phyloP scores from a whole-genome alignment of 1,139 yeast species.

The Pichia sp. region DNA sequence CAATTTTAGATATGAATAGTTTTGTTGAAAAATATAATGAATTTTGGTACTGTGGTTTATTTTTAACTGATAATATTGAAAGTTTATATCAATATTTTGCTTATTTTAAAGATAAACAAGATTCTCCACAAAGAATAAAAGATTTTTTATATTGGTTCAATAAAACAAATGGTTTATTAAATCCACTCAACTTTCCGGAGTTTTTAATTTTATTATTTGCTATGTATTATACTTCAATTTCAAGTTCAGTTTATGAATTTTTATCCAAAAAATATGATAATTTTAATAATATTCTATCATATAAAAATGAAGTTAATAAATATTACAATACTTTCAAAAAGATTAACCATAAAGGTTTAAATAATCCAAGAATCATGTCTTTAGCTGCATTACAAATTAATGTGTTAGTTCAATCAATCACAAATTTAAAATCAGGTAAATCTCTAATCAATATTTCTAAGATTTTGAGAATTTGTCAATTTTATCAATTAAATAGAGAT shows the following conservation, averaged over 20 bases:
- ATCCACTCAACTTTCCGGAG: slow-evolving; percentile 18
- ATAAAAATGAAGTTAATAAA: slow-evolving; percentile 19
- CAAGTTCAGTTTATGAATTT: slow-evolving; percentile 17
- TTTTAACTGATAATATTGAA: slow-evolving; percentile 19
- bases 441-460: slow-evolving; percentile 21
- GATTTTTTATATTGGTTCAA: slow-evolving; percentile 22
- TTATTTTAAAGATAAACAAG: slow-evolving; percentile 11
- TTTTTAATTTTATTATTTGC: slow-evolving; percentile 20
- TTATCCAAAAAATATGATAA: slow-evolving; percentile 11
- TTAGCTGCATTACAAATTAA: slow-evolving; percentile 21
- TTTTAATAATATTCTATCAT: slow-evolving; percentile 11
- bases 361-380: slow-evolving; percentile 23
- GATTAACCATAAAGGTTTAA: slow-evolving; percentile 17
- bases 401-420: slow-evolving; percentile 21
- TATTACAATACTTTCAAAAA: slow-evolving; percentile 17
- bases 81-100: slow-evolving; percentile 17
- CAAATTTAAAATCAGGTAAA: slow-evolving; percentile 22
- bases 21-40: slow-evolving; percentile 43
- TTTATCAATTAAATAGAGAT: slow-evolving; percentile 46
- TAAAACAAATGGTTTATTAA: slow-evolving; percentile 16
- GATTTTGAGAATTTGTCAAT: slow-evolving; percentile 23
- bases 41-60: slow-evolving; percentile 39
- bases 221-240: slow-evolving; percentile 19
- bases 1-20: slow-evolving; percentile 38
- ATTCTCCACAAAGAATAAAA: slow-evolving; percentile 13